These are phyloP conservation scores for Priceomyces carsonii DNA, from an alignment of 805 yeast genomes.

Conservation along the genomic window DNA sequence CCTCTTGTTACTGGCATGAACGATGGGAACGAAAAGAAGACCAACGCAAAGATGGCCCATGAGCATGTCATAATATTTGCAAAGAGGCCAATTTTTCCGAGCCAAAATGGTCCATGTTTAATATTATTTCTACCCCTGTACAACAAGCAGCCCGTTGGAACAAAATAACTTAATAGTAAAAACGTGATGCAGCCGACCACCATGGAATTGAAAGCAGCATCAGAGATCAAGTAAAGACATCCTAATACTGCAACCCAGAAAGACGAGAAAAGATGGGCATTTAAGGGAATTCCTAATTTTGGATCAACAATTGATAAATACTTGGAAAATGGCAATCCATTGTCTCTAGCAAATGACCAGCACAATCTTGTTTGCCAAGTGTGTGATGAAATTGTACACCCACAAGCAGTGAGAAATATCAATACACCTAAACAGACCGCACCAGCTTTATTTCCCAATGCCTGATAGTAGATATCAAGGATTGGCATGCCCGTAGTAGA, in stretches of 20 bases:
- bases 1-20: slow-evolving; percentile 60
- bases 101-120: slow-evolving; percentile 68
- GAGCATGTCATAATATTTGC: slow-evolving; percentile 50
- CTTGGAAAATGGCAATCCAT: slow-evolving; percentile 57
- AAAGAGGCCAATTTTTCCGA: slow-evolving; percentile 53
- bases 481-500: slow-evolving; percentile 64
- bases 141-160: slow-evolving; percentile 53
- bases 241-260: slow-evolving; percentile 55
- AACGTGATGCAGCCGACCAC: slow-evolving; percentile 62
- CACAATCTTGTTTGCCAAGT: slow-evolving; percentile 70
- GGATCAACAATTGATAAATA: slow-evolving; percentile 51
- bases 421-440: slow-evolving; percentile 53
- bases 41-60: slow-evolving; percentile 61
- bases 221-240: slow-evolving; percentile 63
- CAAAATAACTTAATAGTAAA: slow-evolving; percentile 55
- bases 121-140: slow-evolving; percentile 52
- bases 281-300: slow-evolving; percentile 53
- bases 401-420: slow-evolving; percentile 53
- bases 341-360: slow-evolving; percentile 70
- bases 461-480: slow-evolving; percentile 62
- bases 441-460: slow-evolving; percentile 51
- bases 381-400: slow-evolving; percentile 60
- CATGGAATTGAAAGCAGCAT: slow-evolving; percentile 67
- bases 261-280: slow-evolving; percentile 59
- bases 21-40: slow-evolving; percentile 67